phyloP scores from a whole-genome alignment of 1,139 yeast species.

The Zygoascus hellenicus region DNA sequence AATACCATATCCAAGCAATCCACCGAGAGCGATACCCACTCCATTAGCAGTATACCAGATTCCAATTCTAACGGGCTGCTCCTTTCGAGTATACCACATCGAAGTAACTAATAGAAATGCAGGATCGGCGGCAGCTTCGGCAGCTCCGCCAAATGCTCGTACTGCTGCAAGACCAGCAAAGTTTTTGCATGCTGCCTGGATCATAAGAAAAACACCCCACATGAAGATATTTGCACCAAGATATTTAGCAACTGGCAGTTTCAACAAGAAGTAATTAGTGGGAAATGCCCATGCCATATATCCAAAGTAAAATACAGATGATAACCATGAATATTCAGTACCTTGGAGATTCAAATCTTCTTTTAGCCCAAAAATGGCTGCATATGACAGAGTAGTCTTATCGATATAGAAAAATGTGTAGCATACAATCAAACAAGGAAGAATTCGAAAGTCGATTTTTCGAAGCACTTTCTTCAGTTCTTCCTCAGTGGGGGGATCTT shows the following conservation, averaged over 20 bases:
- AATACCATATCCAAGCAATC: constrained; percentile 36
- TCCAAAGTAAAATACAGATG: constrained; percentile 56
- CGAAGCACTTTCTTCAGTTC: constrained; percentile 36
- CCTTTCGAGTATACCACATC: constrained; percentile 47
- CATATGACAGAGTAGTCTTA: constrained; percentile 53
- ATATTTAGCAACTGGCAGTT: constrained; percentile 49
- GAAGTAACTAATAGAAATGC: constrained; percentile 48
- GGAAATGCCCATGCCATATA: constrained; percentile 50
- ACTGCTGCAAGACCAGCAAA: constrained; percentile 48
- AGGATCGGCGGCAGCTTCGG: constrained; percentile 52
- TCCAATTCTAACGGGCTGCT: constrained; percentile 41
- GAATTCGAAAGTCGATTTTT: constrained; percentile 48
- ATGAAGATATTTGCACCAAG: constrained; percentile 41
- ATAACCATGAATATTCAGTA: constrained; percentile 46
- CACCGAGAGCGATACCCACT: constrained; percentile 36
- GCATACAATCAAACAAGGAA: constrained; percentile 36
- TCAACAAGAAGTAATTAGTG: constrained; percentile 47
- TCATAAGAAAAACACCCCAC: constrained; percentile 48
- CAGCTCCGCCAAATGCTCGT: constrained; percentile 49
- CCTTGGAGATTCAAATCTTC: constrained; percentile 35
- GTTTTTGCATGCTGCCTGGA: constrained; percentile 40
- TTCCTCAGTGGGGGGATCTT: constrained; percentile 21
- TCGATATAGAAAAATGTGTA: constrained; percentile 61
- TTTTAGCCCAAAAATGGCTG: constrained; percentile 55
- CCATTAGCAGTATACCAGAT: constrained; percentile 19